A percentile compares a stretch with the other conserved stretches of the same genome.
phyloP scores from a whole-genome alignment of 164 flowering plant genomes.

The Stephania yunnanensis region DNA sequence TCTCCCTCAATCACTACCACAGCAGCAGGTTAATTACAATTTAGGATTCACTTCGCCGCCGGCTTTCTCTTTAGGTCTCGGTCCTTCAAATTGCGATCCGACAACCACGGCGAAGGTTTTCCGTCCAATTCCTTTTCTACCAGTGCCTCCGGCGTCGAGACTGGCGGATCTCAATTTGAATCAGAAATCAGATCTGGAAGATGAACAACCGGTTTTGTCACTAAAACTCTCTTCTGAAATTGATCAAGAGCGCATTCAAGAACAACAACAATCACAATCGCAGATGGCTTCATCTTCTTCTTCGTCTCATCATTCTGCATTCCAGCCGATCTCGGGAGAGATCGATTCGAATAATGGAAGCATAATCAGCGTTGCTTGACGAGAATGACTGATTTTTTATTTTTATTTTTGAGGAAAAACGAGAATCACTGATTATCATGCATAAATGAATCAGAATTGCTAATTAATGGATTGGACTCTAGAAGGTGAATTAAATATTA shows the following conservation, averaged over 20 bases:
- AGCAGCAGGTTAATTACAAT: background rate
- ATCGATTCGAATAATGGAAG: conserved; percentile 24
- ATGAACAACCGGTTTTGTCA: conserved; percentile 7
- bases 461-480: background rate
- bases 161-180: conserved; percentile 24
- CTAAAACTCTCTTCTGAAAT: conserved; percentile 12
- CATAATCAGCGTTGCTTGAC: conserved; percentile 27
- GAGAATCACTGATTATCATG: background rate
- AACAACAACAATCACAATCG: background rate
- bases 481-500: background rate
- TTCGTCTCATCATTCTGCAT: conserved; percentile 24
- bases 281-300: background rate
- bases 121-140: conserved; percentile 24
- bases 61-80: conserved; percentile 4
- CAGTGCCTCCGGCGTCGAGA: conserved; percentile 17
- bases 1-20: background rate
- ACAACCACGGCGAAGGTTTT: conserved; percentile 9
- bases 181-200: conserved; percentile 9
- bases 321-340: conserved; percentile 23
- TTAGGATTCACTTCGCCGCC: conserved; percentile 7
- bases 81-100: background rate
- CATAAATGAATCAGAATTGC: background rate
- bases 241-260: background rate
- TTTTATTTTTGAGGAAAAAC: no score
- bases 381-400: background rate